Base-by-base conservation (phyloP, 345 rosid species). In the Raphanus sativus region DNA sequence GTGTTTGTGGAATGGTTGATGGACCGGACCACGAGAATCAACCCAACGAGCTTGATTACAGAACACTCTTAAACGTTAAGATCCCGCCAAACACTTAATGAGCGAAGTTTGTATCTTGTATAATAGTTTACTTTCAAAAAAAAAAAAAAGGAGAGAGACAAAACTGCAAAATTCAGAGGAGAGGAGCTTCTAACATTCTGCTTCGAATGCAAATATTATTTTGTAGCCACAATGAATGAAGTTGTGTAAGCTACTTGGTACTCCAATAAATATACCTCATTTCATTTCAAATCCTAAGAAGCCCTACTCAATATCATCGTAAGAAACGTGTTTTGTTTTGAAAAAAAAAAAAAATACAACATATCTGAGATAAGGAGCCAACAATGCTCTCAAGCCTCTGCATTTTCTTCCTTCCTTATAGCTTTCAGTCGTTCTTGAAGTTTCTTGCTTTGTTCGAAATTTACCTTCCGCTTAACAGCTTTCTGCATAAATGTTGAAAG, bases 381-480 rank as follows among this genome's bases (percentile, higher is more conserved):
- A 48, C 28, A 65, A 12, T 0, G 6, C 12, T 32, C 58, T 81
- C 52, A 78, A 54, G 70, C 77, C 76, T 74, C 88, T 36, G 78
- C 83, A 48, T 82, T 79, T 71, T 86, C 89, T 73, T 87, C 90
- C 74, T 82, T 85, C 80, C 90, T 83, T n/a, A 82, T 34, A 73
- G 74, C 73, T 78, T 81, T 82, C 48, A 87, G 88, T 70, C 87
- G 82, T 30, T 85, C 88, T 76, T 84, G 84, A 59, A 80, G 84
- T 62, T 83, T 80, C 81, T 87, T 87, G 69, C 87, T 86, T 72
- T 74, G 64, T 77, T 84, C 91, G 17, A 94, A 91, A 71, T 94
- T 94, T 0, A 91, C 93, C 90, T 90, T 94, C 36, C 98, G 81
- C 86, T 94, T 94, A 71, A 87, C 52, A 5, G 97, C 94, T 92